phyloP scores from a whole-genome alignment of 139 green algal species.

The Chlorella sp. region DNA sequence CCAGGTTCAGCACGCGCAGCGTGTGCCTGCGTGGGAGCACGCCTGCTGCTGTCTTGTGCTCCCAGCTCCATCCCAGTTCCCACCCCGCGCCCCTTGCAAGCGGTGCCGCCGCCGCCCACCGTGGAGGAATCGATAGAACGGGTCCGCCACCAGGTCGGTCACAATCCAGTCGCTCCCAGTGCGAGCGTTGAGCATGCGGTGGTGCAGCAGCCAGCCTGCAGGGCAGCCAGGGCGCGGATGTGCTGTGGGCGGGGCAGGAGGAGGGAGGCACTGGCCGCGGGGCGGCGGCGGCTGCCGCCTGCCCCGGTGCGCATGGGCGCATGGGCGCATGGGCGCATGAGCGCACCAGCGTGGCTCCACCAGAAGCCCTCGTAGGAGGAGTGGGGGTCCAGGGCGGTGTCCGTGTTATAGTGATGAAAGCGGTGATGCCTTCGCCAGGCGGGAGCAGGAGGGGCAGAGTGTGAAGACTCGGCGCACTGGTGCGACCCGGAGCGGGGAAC shows the following conservation, averaged over 20 bases:
- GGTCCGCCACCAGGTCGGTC: conserved; percentile 80
- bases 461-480: too few relatives aligned
- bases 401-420: conserved; percentile 94
- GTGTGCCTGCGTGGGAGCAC: too few relatives aligned
- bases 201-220: too few relatives aligned
- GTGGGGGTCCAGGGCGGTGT: conserved; percentile 97
- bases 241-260: too few relatives aligned
- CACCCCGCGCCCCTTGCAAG: too few relatives aligned
- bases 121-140: conserved; percentile 91
- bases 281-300: neutral
- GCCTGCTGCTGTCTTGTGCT: too few relatives aligned
- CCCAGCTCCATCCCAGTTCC: too few relatives aligned
- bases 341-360: conserved; percentile 95
- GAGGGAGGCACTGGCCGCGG: neutral
- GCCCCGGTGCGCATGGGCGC: neutral
- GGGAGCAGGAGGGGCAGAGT: neutral
- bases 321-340: conserved; percentile 73
- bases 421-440: conserved; percentile 56
- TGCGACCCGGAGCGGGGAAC: neutral
- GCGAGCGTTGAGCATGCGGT: conserved; percentile 29
- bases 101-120: too few relatives aligned
- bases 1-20: too few relatives aligned
- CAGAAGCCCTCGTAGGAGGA: conserved; percentile 98
- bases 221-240: too few relatives aligned
- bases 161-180: conserved; percentile 79